These are phyloP conservation scores for Starmerella riodocensis DNA, from an alignment of 805 yeast genomes.

Conservation along the genomic window DNA sequence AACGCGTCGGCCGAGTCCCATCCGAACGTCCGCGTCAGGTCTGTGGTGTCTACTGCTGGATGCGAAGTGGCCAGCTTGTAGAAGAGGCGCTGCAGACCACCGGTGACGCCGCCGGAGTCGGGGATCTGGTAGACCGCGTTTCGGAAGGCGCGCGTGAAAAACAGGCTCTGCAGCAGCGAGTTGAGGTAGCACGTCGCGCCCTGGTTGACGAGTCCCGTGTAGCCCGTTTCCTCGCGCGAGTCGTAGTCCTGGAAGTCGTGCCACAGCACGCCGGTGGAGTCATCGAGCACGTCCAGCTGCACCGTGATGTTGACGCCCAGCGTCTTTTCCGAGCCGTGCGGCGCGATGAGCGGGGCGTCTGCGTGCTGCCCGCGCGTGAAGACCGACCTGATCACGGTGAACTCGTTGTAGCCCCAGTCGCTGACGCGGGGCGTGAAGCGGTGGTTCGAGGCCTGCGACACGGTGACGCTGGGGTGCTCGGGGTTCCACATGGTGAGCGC, in stretches of 20 bases:
- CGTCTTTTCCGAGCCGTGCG: slow-evolving; percentile 17
- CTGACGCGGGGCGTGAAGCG: slow-evolving; percentile 62
- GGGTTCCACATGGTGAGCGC: slow-evolving; percentile 79
- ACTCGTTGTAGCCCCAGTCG: slow-evolving; percentile 93
- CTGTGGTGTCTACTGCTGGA: slow-evolving; percentile 70
- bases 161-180: slow-evolving; percentile 81
- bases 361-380: slow-evolving; percentile 15
- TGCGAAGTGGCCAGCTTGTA: slow-evolving; percentile 62
- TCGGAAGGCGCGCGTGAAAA: slow-evolving; percentile 69
- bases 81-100: slow-evolving; percentile 78
- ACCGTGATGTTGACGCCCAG: slow-evolving; percentile 60
- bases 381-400: slow-evolving; percentile 45
- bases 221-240: slow-evolving; percentile 78
- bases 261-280: slow-evolving; percentile 91
- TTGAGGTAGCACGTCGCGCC: slow-evolving; percentile 98
- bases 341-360: slow-evolving; percentile 32
- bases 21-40: slow-evolving; percentile 83
- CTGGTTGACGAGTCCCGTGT: slow-evolving; percentile 84
- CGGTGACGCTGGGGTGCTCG: slow-evolving; percentile 44
- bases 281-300: slow-evolving; percentile 63
- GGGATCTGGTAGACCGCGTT: slow-evolving; percentile 83
- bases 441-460: slow-evolving; percentile 56
- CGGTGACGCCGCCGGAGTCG: slow-evolving; percentile 49
- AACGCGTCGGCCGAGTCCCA: slow-evolving; percentile 95
- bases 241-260: slow-evolving; percentile 67